Conservation (phyloP, 129 eudicot genomes). For the Flaveria robusta region DNA sequence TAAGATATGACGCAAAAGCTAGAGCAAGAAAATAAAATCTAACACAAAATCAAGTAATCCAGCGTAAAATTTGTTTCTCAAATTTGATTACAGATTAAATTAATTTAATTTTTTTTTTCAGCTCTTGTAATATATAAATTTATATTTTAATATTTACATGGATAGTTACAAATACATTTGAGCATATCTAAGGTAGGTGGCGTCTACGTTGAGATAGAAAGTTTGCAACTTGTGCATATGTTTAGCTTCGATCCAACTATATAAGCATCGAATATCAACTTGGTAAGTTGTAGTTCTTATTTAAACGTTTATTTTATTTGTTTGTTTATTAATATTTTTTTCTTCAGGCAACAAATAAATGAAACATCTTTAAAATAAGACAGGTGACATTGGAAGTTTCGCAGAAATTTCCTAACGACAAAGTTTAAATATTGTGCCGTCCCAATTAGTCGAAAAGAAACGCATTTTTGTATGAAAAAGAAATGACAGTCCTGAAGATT, state of each 20-base stretch:
- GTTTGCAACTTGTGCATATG: background rate
- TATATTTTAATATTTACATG: too few species aligned
- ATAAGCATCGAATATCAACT: background rate
- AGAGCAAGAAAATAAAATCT: too few species aligned
- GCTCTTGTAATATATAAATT: too few species aligned
- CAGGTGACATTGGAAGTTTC: background rate
- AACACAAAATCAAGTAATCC: too few species aligned
- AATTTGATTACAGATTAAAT: too few species aligned
- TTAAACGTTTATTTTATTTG: background rate
- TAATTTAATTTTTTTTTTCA: too few species aligned
- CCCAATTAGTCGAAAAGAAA: background rate
- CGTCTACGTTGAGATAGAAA: background rate
- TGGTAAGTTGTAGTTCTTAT: background rate
- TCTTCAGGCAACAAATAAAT: background rate
- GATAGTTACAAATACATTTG: too few species aligned
- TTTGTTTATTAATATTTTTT: background rate
- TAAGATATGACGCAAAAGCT: too few species aligned
- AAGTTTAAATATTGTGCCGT: background rate
- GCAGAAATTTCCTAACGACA: background rate
- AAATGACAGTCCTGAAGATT: too few species aligned
- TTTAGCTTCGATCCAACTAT: background rate
- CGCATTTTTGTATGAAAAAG: background rate
- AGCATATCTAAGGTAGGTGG: background rate
- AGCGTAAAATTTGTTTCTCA: too few species aligned
- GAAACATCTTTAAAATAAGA: background rate